Conservation (phyloP, 805 yeast genomes). For the Ogataea saltuana region DNA sequence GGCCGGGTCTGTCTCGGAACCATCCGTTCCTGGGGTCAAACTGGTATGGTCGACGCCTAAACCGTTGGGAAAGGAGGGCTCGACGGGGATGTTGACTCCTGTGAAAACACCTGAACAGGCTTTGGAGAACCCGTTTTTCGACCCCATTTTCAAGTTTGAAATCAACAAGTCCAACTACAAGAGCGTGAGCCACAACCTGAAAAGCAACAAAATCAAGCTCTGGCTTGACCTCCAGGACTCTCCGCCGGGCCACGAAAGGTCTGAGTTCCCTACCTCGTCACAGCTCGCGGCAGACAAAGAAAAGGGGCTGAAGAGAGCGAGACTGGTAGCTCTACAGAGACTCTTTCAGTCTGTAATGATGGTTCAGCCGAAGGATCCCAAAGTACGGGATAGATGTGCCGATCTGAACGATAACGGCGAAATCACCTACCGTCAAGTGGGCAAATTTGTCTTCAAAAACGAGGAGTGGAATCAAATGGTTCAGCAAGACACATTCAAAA, state of each 20-base stretch:
- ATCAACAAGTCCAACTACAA: slow-evolving; percentile 25
- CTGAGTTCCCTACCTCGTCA: slow-evolving; percentile 62
- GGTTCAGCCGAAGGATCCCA: slow-evolving; percentile 23
- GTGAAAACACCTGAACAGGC: slow-evolving; percentile 27
- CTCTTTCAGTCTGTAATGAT: slow-evolving; percentile 43
- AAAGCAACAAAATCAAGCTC: slow-evolving; percentile 28
- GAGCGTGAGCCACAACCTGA: slow-evolving; percentile 17
- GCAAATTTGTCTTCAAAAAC: slow-evolving; percentile 48
- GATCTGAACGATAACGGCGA: slow-evolving; percentile 5
- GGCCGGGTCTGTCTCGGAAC: slow-evolving; percentile 17
- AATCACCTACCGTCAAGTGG: slow-evolving; percentile 33
- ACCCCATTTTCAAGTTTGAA: slow-evolving; percentile 32
- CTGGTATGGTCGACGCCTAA: slow-evolving; percentile 17
- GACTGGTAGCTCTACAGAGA: slow-evolving; percentile 44
- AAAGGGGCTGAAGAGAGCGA: slow-evolving; percentile 29
- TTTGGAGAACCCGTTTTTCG: slow-evolving; percentile 24
- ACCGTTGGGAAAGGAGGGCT: background rate
- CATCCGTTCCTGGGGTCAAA: slow-evolving; percentile 15
- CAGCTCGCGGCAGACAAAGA: slow-evolving; percentile 42
- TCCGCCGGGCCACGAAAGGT: slow-evolving; percentile 61
- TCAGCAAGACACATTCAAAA: slow-evolving; percentile 29
- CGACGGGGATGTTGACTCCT: slow-evolving; percentile 24
- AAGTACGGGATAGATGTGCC: too few species aligned
- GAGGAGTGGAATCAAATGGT: slow-evolving; percentile 41
- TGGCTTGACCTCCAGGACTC: slow-evolving; percentile 35